A percentile compares a stretch with the other conserved stretches of the same genome.
These are phyloP conservation scores for Globisporangium paroecandrum DNA, from an alignment of 352 stramenopile species.

Conservation along the genomic window DNA sequence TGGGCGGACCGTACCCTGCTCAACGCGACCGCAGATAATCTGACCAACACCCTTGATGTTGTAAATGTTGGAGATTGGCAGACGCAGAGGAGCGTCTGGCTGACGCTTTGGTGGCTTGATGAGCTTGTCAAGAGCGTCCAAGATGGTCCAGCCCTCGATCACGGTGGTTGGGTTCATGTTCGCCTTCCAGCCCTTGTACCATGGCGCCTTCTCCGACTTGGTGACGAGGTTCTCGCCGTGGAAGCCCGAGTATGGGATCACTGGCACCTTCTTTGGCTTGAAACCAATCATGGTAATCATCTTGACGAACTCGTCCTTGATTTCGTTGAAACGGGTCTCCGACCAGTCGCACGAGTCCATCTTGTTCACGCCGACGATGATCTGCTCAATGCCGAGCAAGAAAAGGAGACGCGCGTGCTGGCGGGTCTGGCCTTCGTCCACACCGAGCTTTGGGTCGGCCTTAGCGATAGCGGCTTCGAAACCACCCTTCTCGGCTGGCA, in stretches of 20 bases:
- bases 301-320: conserved; percentile 79
- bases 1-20: conserved; percentile 60
- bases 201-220: conserved; percentile 64
- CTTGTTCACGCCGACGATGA: conserved; percentile 89
- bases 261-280: conserved; percentile 66
- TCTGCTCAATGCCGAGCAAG: conserved; percentile 96
- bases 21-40: conserved; percentile 70
- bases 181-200: conserved; percentile 78
- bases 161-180: conserved; percentile 42
- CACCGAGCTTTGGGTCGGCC: conserved; percentile 12
- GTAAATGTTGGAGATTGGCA: conserved; percentile 80
- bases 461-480: conserved; percentile 97
- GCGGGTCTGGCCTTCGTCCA: conserved; percentile 84
- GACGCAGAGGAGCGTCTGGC: conserved; percentile 51
- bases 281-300: conserved; percentile 79
- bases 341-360: conserved; percentile 75
- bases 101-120: conserved; percentile 63
- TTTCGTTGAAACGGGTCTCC: conserved; percentile 74
- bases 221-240: conserved; percentile 75
- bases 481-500: conserved; percentile 89
- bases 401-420: conserved; percentile 96
- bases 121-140: conserved; percentile 71
- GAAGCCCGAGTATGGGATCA: conserved; percentile 80
- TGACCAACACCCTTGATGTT: conserved; percentile 84
- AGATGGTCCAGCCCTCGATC: conserved; percentile 43